A percentile compares a stretch with the other conserved stretches of the same genome.
These are phyloP conservation scores for Dichomitus squalens DNA, from an alignment of 1,284 basidiomycete genomes.

Conservation along the genomic window DNA sequence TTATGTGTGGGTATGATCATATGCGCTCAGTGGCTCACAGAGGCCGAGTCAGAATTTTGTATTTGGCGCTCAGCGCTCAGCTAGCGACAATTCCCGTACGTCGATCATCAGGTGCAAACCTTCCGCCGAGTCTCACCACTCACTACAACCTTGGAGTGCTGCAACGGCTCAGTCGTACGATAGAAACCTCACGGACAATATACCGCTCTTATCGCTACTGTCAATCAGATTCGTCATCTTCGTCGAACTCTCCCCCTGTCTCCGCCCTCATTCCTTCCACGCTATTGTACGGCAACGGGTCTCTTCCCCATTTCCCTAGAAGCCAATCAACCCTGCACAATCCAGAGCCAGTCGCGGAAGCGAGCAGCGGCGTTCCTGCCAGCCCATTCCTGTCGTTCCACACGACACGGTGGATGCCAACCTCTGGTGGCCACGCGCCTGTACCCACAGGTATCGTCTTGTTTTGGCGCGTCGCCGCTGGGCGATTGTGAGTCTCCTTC, in stretches of 20 bases:
- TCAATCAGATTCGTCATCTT: slow-evolving; percentile 33
- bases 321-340: slow-evolving; percentile 83
- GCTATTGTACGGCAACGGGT: slow-evolving; percentile 62
- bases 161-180: too few relatives aligned
- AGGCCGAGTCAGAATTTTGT: too few relatives aligned
- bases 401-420: slow-evolving; percentile 72
- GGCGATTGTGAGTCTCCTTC: slow-evolving; percentile 62
- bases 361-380: slow-evolving; percentile 66
- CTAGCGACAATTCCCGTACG: too few relatives aligned
- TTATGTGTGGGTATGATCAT: too few relatives aligned
- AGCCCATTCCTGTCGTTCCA: slow-evolving; percentile 84
- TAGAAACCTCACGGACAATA: too few relatives aligned
- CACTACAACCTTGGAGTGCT: too few relatives aligned
- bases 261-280: slow-evolving; percentile 46
- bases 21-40: too few relatives aligned
- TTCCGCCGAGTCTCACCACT: too few relatives aligned
- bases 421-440: slow-evolving; percentile 76
- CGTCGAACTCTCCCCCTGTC: slow-evolving; percentile 37
- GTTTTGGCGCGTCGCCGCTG: slow-evolving; percentile 41
- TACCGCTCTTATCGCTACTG: too few relatives aligned
- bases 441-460: slow-evolving; percentile 41
- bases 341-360: slow-evolving; percentile 80
- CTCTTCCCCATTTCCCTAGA: slow-evolving; percentile 65
- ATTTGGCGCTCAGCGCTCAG: neutral
- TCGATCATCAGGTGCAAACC: too few relatives aligned